These are phyloP conservation scores for Penicillium sp. DNA, from an alignment of 2,329 filamentous ascomycete species.

Conservation along the genomic window DNA sequence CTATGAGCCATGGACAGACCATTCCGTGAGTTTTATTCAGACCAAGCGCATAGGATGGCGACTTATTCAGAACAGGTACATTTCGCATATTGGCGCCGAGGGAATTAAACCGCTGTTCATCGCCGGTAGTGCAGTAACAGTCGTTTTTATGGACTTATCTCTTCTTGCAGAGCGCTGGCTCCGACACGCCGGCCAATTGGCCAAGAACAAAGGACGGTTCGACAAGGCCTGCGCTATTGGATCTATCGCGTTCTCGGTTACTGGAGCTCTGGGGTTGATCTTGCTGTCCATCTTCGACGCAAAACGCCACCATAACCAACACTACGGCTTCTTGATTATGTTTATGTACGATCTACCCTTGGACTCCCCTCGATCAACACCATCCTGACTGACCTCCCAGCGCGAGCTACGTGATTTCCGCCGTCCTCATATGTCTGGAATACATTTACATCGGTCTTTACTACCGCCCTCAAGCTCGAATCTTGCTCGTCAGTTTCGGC, in stretches of 20 bases:
- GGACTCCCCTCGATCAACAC: background rate
- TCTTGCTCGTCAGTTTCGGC: constrained; percentile 7
- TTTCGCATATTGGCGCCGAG: constrained; percentile 13
- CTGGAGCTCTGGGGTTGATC: constrained; percentile 7
- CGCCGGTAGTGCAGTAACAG: constrained; percentile 8
- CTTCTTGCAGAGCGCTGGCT: constrained; percentile 11
- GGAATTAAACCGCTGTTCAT: constrained; percentile 10
- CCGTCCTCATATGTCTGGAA: constrained; percentile 10
- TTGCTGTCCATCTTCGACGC: constrained; percentile 10
- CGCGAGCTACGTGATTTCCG: constrained; percentile 8
- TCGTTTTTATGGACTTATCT: constrained; percentile 9
- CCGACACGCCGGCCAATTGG: constrained; percentile 11
- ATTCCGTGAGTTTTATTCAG: constrained; percentile 7
- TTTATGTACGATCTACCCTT: constrained; percentile 1
- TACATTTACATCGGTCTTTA: constrained; percentile 11
- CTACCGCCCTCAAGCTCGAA: constrained; percentile 8
- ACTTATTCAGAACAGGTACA: constrained; percentile 7
- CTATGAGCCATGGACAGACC: constrained; percentile 1
- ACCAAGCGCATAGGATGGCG: background rate
- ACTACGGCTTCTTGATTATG: constrained; percentile 10
- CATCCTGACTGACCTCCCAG: background rate
- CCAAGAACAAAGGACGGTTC: constrained; percentile 6
- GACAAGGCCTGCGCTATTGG: constrained; percentile 10
- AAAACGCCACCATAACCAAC: constrained; percentile 1
- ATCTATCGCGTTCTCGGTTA: constrained; percentile 7